A percentile compares a stretch with the other conserved stretches of the same genome.
Evolutionary conservation across 257 asterid genomes (phyloP).

Genomic region (Solanum chilense): DNA sequence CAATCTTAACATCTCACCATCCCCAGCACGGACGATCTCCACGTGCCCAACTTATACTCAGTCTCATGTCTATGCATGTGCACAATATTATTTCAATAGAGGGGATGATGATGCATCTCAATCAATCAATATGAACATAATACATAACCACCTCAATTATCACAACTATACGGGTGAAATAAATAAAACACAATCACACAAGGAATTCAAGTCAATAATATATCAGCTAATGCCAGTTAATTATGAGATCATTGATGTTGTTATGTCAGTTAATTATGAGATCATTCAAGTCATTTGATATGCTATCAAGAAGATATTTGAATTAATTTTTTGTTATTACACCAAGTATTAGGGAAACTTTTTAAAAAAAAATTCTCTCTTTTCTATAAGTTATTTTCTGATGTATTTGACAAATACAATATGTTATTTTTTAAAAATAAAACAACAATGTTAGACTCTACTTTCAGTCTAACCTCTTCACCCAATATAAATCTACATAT

Average conservation of each 20-base stretch:
- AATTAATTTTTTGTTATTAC: background rate
- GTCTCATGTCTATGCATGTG: no score
- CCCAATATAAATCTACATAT: background rate
- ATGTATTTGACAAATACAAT: background rate
- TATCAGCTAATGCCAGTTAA: no score
- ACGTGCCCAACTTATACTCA: no score
- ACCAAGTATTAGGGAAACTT: background rate
- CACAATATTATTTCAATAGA: no score
- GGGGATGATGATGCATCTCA: no score
- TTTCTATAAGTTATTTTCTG: background rate
- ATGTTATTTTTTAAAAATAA: background rate
- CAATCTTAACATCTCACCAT: no score
- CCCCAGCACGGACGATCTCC: no score
- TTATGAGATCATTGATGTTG: background rate
- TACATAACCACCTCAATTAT: no score
- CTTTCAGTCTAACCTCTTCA: background rate
- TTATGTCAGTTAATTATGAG: background rate
- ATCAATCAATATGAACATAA: no score
- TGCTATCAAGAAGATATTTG: background rate
- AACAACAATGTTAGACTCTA: background rate
- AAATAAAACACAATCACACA: no score
- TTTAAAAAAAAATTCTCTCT: background rate
- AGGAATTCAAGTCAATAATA: no score
- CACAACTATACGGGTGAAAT: no score
- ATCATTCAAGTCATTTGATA: background rate